Base-by-base conservation (phyloP, 768 basidiomycete genomes). In the Trametes cingulata region DNA sequence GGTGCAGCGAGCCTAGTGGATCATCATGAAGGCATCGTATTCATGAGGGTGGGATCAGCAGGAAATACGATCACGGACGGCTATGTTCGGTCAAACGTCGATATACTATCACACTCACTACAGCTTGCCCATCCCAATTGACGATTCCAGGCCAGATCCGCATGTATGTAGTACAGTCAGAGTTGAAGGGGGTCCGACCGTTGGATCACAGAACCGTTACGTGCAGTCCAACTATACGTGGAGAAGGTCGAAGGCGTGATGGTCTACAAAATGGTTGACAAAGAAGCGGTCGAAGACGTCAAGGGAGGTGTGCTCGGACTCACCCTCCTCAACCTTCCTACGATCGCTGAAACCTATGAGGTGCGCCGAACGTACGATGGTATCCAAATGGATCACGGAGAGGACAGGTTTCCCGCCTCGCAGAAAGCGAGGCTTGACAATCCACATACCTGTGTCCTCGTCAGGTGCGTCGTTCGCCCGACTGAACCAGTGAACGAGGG, bases 371-470 rank as follows among this genome's bases (percentile, higher is more conserved):
- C 68, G 67, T 22, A 71, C 56, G 8, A 47, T 47, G 12, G 45
- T 47, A 24, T 47, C 45, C 25, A 47, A 15, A 24, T 25, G 24
- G 14, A 47, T 29, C 25, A 47, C 45, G 17, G 45, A 47, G 12
- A 27, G 22, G 24, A 47, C 9, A n/a, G 45, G 45, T 27, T 6
- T 5, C 13, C 45, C 12, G 25, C 1, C 37, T 52, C 1, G 63
- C 45, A 43, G 4, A 8, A 27, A 24, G 15, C 37, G 65, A 10
- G 66, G 71, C 8, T 29, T 14, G 1, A 71, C 64, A 3, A 68
- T 41, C 72, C 72, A 74, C 69, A 74, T 69, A 0, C 73, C 65
- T 0, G 53, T 54, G 68, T 72, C 56, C 24, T 58, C 36, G 49
- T 72, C 67, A 0, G 68, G 71, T 0, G 29, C 15, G 1, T 68